Evolutionary conservation across 768 basidiomycete genomes (phyloP), one percentile per base, ranked within the genome.

Genomic region (Neoboletus subvelutipes): DNA sequence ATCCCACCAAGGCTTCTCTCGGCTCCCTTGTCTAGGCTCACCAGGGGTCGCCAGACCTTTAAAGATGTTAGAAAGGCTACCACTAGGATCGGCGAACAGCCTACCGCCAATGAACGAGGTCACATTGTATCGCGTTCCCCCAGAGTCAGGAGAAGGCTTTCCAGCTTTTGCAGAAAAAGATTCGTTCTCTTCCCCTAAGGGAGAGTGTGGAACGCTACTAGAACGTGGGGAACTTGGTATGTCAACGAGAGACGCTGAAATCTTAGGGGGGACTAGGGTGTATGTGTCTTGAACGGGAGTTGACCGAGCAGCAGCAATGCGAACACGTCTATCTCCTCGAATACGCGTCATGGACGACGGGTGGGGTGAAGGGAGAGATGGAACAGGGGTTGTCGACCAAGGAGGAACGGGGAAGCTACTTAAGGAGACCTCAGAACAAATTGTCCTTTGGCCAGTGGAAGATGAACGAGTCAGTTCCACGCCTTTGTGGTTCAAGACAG

Each of bases 341-440:
- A 62, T 54, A 37, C 70, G 71, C 37, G 56, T 57, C 36, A 62
- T 50, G 3, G 60, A 37, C 6, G 60, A 39, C 9, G 60, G 45
- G 22, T 50, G 33, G 28, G 59, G 45, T 31, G 67, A 28, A 48
- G 70, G 61, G 29, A 61, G 60, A 2, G 67, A 49, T 45, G 67
- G 58, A 47, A 59, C 15, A 4, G 61, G 55, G 13, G 51, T 47
- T 42, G 61, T 66, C 46, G 56, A 58, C 69, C 61, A 62, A 17
- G 89, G 87, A 34, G 87, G 89, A 36, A 78, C 72, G 5, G 88
- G 88, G 72, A 90, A 90, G 43, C 77, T 76, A 61, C 87, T 88
- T 50, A 91, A 72, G 4, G 89, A 88, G 58, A 90, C 82, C n/a
- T 87, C 85, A 22, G 70, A 71, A 13, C 55, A 69, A 50, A 67